Conservation (phyloP, 306 rosid genomes). For the Rubus parviflorus region DNA sequence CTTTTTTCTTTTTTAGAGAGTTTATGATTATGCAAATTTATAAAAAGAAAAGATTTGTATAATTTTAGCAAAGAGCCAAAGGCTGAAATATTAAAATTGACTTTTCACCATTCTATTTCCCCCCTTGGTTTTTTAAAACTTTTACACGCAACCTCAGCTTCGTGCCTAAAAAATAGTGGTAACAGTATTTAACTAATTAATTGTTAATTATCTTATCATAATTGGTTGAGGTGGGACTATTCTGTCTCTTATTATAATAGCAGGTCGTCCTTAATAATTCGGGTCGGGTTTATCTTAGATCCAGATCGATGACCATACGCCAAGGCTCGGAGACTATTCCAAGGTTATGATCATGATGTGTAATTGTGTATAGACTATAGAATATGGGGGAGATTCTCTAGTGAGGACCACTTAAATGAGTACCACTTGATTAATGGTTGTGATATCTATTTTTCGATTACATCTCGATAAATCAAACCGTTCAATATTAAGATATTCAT, state of each 20-base stretch:
- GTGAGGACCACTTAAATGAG: too few relatives aligned
- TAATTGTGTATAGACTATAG: too few relatives aligned
- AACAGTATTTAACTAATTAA: not conserved
- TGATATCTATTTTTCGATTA: too few relatives aligned
- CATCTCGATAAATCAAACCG: too few relatives aligned
- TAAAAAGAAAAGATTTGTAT: too few relatives aligned
- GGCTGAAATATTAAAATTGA: not conserved
- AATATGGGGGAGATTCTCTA: too few relatives aligned
- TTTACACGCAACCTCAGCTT: conserved; percentile 15
- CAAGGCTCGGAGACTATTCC: not conserved
- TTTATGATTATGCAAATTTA: too few relatives aligned
- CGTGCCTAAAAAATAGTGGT: not conserved
- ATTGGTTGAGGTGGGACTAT: conserved; percentile 1
- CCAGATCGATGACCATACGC: not conserved
- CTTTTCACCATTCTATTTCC: not conserved
- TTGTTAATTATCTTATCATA: not conserved
- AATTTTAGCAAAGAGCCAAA: too few relatives aligned
- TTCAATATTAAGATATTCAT: too few relatives aligned
- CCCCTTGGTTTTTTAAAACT: not conserved
- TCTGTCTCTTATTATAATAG: not conserved
- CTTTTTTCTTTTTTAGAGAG: too few relatives aligned
- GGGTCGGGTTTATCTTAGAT: not conserved
- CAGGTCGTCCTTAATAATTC: not conserved
- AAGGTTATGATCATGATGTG: not conserved
- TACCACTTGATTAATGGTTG: too few relatives aligned